A percentile compares a stretch with the other conserved stretches of the same genome.
Evolutionary conservation across 2,329 filamentous ascomycete species (phyloP).

Genomic region (Aspergillus sclerotialis): DNA sequence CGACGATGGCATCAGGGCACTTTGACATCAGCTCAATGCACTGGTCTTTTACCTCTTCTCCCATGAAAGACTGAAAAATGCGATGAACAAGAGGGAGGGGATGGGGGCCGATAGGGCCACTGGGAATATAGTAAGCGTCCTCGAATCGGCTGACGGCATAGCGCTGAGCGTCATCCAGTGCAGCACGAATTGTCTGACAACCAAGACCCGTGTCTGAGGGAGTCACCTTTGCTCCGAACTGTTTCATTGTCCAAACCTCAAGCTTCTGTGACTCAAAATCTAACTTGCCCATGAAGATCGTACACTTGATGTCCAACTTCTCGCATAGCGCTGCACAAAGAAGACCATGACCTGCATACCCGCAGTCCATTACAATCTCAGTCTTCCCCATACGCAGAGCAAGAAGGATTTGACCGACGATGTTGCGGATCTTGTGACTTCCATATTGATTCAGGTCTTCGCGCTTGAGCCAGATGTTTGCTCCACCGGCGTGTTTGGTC

Average conservation of each 20-base stretch:
- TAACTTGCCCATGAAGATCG: conserved; percentile 94
- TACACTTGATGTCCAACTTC: conserved; percentile 95
- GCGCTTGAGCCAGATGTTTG: conserved; percentile 93
- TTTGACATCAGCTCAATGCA: conserved; percentile 70
- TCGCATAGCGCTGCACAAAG: conserved; percentile 94
- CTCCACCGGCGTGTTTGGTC: conserved; percentile 78
- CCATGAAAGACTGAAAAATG: conserved; percentile 77
- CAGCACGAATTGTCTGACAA: neutral
- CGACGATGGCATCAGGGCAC: conserved; percentile 90
- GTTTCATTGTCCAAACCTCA: conserved; percentile 93
- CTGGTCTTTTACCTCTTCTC: conserved; percentile 82
- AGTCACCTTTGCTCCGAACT: conserved; percentile 83
- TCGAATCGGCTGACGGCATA: conserved; percentile 65
- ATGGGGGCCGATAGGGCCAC: conserved; percentile 87
- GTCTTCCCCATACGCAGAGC: conserved; percentile 84
- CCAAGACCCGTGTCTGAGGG: neutral
- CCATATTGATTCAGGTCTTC: conserved; percentile 96
- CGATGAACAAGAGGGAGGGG: conserved; percentile 73
- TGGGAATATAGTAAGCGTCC: conserved; percentile 92
- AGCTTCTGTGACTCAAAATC: conserved; percentile 88
- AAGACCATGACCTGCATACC: conserved; percentile 91
- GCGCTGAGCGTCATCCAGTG: neutral
- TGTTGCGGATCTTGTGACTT: conserved; percentile 98
- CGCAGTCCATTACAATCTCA: conserved; percentile 93
- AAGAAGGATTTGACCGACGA: conserved; percentile 84